These are phyloP conservation scores for Penicillium cataractarum DNA, from an alignment of 495 filamentous ascomycete species.

Conservation along the genomic window DNA sequence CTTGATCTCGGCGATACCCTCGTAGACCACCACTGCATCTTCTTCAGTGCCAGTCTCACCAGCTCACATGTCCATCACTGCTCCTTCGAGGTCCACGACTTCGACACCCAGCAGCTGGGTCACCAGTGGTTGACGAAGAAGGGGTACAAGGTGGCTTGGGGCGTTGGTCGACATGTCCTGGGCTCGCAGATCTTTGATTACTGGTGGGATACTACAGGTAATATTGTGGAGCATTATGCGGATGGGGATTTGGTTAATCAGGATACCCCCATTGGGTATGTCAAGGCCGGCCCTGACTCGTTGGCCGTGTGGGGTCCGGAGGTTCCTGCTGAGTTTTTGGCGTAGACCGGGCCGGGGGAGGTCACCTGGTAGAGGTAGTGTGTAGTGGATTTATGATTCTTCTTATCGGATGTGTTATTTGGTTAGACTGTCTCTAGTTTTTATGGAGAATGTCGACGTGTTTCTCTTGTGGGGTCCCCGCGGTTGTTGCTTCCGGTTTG, in stretches of 20 bases:
- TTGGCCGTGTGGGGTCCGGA: constrained; percentile 30
- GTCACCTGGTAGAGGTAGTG: background rate
- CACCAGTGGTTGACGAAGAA: constrained; percentile 68
- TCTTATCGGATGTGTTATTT: background rate
- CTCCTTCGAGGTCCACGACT: constrained; percentile 73
- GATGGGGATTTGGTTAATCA: constrained; percentile 68
- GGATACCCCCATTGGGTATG: constrained; percentile 9
- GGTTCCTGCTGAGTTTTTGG: constrained; percentile 16
- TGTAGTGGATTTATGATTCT: background rate
- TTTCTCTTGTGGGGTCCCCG: background rate
- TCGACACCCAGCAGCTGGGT: constrained; percentile 73
- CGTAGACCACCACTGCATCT: constrained; percentile 73
- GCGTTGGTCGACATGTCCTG: constrained; percentile 71
- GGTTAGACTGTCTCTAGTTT: background rate
- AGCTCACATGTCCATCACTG: constrained; percentile 67
- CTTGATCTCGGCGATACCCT: constrained; percentile 60
- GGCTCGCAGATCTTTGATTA: constrained; percentile 80
- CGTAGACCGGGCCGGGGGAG: background rate
- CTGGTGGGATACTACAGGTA: constrained; percentile 64
- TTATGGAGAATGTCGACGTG: background rate
- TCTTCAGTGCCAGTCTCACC: constrained; percentile 62
- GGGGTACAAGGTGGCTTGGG: constrained; percentile 70
- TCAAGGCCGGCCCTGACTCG: constrained; percentile 18
- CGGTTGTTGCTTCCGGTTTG: background rate
- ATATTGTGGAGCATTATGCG: constrained; percentile 71